phyloP scores from a whole-genome alignment of 2,329 filamentous ascomycete species.

The Fusarium graminum region DNA sequence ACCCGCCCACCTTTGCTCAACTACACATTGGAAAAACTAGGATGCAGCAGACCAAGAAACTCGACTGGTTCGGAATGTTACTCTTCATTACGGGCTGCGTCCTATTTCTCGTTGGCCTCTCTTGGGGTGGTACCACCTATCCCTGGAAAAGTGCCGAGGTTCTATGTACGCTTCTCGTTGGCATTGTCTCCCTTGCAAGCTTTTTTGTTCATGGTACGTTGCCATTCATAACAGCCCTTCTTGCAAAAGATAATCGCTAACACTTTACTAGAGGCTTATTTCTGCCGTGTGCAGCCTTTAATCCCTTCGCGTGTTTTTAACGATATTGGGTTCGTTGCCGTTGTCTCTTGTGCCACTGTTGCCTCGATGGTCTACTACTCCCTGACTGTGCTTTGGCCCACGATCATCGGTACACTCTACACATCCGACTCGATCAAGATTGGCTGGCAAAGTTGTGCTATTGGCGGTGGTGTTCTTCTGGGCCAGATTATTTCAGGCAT shows the following conservation, averaged over 20 bases:
- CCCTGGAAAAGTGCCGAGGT: constrained; percentile 59
- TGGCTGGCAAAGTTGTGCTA: constrained; percentile 58
- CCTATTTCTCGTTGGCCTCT: constrained; percentile 59
- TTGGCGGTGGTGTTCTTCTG: constrained; percentile 58
- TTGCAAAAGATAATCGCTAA: constrained; percentile 2
- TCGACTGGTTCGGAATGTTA: constrained; percentile 62
- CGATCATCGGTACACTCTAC: constrained; percentile 58
- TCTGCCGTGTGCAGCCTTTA: constrained; percentile 55
- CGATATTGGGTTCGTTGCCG: constrained; percentile 56
- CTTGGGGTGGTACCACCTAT: constrained; percentile 58
- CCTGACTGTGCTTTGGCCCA: constrained; percentile 60
- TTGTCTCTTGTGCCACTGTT: constrained; percentile 56
- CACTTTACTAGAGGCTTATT: constrained; percentile 51
- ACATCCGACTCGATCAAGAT: constrained; percentile 54
- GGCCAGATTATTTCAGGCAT: constrained; percentile 56
- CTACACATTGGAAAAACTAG: constrained; percentile 57
- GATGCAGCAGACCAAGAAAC: constrained; percentile 56
- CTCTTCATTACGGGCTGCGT: constrained; percentile 58
- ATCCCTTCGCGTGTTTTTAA: constrained; percentile 60
- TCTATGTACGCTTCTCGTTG: constrained; percentile 55
- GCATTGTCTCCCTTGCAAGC: constrained; percentile 51
- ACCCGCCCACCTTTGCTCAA: constrained; percentile 60
- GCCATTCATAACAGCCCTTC: neutral
- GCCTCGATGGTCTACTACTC: constrained; percentile 62
- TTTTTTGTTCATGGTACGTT: constrained; percentile 56